These are phyloP conservation scores for Solanum habrochaites DNA, from an alignment of 257 asterid species.

Conservation along the genomic window DNA sequence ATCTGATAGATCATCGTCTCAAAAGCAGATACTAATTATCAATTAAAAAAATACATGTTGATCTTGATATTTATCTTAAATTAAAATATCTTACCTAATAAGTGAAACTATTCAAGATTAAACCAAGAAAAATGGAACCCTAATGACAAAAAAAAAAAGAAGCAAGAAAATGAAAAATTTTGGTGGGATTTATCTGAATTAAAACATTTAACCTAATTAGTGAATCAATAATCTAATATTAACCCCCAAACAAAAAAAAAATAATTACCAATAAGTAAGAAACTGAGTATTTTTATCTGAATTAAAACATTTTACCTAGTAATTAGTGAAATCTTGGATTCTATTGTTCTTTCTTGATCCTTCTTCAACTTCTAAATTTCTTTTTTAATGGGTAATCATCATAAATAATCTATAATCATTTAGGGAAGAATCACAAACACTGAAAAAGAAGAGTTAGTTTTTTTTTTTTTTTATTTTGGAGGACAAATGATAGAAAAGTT, in stretches of 20 bases:
- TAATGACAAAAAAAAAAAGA: not conserved
- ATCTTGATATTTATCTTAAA: not conserved
- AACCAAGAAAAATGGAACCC: not conserved
- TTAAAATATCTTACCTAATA: not conserved
- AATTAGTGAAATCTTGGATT: not conserved
- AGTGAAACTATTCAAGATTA: no score
- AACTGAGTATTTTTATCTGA: not conserved
- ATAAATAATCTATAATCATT: not conserved
- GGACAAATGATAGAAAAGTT: not conserved
- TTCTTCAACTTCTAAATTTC: not conserved
- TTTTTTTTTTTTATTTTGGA: no score
- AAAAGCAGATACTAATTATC: not conserved
- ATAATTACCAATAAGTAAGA: not conserved
- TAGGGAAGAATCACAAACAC: not conserved
- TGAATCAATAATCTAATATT: not conserved
- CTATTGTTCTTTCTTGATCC: not conserved
- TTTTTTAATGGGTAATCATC: not conserved
- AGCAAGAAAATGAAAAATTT: not conserved
- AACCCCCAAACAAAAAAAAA: not conserved
- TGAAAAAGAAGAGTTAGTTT: not conserved
- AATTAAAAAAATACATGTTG: not conserved
- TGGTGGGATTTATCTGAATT: not conserved
- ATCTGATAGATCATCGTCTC: not conserved
- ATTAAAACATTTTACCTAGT: not conserved
- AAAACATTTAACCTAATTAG: not conserved